Evolutionary conservation across 2,329 filamentous ascomycete genomes (phyloP).

Genomic region (Arthroderma sp.): DNA sequence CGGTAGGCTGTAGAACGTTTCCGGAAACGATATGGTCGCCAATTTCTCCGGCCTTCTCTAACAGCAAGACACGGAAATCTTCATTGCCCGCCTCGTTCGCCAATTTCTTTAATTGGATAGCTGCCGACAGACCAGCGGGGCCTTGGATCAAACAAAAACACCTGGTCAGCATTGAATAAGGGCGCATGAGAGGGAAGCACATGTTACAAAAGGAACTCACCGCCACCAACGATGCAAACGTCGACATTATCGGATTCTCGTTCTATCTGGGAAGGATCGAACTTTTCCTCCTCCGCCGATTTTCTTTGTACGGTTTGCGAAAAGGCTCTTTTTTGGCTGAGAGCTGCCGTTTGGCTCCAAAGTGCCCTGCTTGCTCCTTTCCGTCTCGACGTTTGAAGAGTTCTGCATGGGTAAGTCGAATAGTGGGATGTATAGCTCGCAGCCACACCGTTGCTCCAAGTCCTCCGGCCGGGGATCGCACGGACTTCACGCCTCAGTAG

Average conservation of each 20-base stretch:
- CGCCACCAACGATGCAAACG: constrained; percentile 90
- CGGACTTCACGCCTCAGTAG: constrained; percentile 30
- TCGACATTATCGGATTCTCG: constrained; percentile 89
- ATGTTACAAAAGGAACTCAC: constrained; percentile 27
- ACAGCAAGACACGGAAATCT: constrained; percentile 79
- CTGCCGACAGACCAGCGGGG: constrained; percentile 83
- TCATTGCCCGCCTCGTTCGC: constrained; percentile 92
- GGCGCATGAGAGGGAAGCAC: background rate
- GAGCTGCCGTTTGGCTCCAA: background rate
- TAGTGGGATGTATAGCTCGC: constrained; percentile 8
- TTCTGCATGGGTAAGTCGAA: constrained; percentile 10
- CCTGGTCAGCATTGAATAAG: constrained; percentile 4
- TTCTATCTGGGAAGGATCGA: constrained; percentile 57
- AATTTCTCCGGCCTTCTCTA: constrained; percentile 91
- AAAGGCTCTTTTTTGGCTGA: constrained; percentile 29
- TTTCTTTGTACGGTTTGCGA: constrained; percentile 30
- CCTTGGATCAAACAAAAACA: constrained; percentile 31
- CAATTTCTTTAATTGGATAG: constrained; percentile 88
- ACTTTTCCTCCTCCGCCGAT: constrained; percentile 36
- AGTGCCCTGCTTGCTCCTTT: background rate
- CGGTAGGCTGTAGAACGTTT: constrained; percentile 81
- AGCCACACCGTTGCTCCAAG: constrained; percentile 16
- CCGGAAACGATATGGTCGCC: constrained; percentile 93
- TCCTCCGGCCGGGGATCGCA: constrained; percentile 14
- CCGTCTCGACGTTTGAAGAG: constrained; percentile 5